Conservation (phyloP, 768 basidiomycete species). For the Chiua virens region DNA sequence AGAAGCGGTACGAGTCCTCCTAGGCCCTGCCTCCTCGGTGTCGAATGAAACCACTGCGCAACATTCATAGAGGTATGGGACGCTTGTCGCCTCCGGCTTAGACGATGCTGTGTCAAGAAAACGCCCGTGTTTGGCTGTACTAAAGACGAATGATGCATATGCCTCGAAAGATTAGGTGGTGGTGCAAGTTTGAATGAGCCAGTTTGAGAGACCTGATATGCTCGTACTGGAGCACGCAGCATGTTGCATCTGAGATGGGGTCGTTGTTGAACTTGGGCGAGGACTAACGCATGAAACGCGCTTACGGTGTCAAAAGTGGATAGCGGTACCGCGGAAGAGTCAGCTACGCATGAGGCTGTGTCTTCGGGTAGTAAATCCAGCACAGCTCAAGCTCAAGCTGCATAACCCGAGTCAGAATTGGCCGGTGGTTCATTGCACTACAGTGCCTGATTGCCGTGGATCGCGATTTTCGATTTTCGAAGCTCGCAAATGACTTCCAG, state of each 20-base stretch:
- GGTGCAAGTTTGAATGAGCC: not conserved
- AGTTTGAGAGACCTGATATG: not conserved
- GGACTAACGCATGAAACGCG: constrained; percentile 2
- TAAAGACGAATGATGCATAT: not conserved
- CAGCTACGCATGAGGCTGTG: constrained; percentile 9
- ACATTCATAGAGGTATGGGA: not conserved
- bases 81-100: constrained; percentile 2
- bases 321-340: not conserved
- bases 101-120: constrained; percentile 6
- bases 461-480: too few relatives aligned
- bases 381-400: too few relatives aligned
- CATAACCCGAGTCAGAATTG: too few relatives aligned
- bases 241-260: constrained; percentile 47
- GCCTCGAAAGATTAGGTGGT: not conserved
- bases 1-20: constrained; percentile 43
- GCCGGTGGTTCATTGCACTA: too few relatives aligned
- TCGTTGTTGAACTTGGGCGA: not conserved
- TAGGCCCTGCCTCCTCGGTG: constrained; percentile 29
- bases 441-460: too few relatives aligned
- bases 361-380: too few relatives aligned
- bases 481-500: too few relatives aligned
- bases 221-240: constrained; percentile 40
- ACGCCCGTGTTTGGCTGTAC: constrained; percentile 1
- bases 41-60: constrained; percentile 43
- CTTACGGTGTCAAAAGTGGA: not conserved